These are phyloP conservation scores for Coemansia sp. DNA, from an alignment of 192 early-diverging fungal genomes.

Conservation along the genomic window DNA sequence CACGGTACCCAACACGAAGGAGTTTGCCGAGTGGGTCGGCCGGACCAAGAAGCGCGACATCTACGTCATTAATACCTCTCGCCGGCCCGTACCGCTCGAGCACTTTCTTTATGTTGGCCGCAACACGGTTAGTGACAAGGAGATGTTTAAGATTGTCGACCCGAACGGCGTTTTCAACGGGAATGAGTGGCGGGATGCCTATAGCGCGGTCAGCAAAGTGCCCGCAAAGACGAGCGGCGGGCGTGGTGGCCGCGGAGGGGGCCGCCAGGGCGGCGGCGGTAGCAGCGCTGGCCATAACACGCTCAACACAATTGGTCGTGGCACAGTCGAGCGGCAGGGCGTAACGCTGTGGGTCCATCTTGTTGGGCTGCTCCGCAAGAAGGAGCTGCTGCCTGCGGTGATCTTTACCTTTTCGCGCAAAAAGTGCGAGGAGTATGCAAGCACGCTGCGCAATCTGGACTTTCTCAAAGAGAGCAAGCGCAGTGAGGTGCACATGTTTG, in stretches of 20 bases:
- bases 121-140: slow-evolving; percentile 52
- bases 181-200: slow-evolving; percentile 67
- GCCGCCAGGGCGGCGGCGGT: slow-evolving; percentile 17
- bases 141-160: slow-evolving; percentile 89
- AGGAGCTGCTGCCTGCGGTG: slow-evolving; percentile 79
- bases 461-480: slow-evolving; percentile 74
- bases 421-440: slow-evolving; percentile 91
- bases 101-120: slow-evolving; percentile 78
- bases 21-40: slow-evolving; percentile 99
- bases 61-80: slow-evolving; percentile 91
- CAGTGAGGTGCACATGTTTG: slow-evolving; percentile 82
- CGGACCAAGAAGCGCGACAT: slow-evolving; percentile 97
- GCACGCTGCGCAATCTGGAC: slow-evolving; percentile 73
- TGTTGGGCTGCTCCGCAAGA: slow-evolving; percentile 69
- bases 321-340: slow-evolving; percentile 55
- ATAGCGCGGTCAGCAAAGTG: slow-evolving; percentile 66
- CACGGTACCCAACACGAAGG: slow-evolving; percentile 95
- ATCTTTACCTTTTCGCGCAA: slow-evolving; percentile 95
- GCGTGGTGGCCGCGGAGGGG: slow-evolving; percentile 45
- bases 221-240: slow-evolving; percentile 40
- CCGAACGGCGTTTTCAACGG: slow-evolving; percentile 42
- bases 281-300: slow-evolving; percentile 46
- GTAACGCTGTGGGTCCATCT: slow-evolving; percentile 80
- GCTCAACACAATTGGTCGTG: slow-evolving; percentile 24
- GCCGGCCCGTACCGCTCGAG: slow-evolving; percentile 93